Conservation (phyloP, 2,329 filamentous ascomycete genomes). For the Dactylonectria macrodidyma region DNA sequence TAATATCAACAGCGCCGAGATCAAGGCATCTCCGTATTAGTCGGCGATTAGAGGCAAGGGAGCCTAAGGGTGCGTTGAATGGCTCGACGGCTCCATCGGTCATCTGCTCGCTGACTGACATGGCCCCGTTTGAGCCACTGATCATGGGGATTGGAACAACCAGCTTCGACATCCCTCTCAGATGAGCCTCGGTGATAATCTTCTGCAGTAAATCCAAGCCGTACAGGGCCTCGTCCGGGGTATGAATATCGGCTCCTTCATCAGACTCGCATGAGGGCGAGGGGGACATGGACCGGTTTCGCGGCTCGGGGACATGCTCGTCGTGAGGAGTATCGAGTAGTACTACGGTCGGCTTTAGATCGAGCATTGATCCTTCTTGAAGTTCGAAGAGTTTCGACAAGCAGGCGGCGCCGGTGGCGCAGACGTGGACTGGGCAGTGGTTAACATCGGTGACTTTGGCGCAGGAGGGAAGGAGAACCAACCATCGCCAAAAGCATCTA, state of each 20-base stretch:
- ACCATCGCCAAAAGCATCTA: conserved; percentile 72
- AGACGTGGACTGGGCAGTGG: conserved; percentile 64
- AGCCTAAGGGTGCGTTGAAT: conserved; percentile 42
- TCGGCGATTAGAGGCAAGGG: conserved; percentile 51
- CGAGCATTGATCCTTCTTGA: conserved; percentile 66
- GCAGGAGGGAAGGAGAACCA: conserved; percentile 33
- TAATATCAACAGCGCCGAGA: conserved; percentile 87
- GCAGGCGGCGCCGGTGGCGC: conserved; percentile 67
- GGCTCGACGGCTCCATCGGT: conserved; percentile 58
- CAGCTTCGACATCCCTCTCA: conserved; percentile 69
- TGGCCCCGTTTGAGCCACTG: conserved; percentile 53
- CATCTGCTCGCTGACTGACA: conserved; percentile 51
- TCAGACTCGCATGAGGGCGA: conserved; percentile 60
- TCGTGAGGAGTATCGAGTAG: conserved; percentile 70
- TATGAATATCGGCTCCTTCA: conserved; percentile 57
- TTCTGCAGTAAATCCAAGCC: conserved; percentile 69
- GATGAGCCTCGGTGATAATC: conserved; percentile 70
- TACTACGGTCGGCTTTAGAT: conserved; percentile 70
- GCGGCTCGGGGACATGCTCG: conserved; percentile 59
- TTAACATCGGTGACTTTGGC: conserved; percentile 39
- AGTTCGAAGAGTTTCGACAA: conserved; percentile 67
- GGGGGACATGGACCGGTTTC: conserved; percentile 55
- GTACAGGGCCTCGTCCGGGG: conserved; percentile 66
- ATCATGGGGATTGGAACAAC: conserved; percentile 71
- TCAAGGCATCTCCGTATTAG: conserved; percentile 83